These are phyloP conservation scores for Xylaria telfairii DNA, from an alignment of 495 filamentous ascomycete genomes.

Conservation along the genomic window DNA sequence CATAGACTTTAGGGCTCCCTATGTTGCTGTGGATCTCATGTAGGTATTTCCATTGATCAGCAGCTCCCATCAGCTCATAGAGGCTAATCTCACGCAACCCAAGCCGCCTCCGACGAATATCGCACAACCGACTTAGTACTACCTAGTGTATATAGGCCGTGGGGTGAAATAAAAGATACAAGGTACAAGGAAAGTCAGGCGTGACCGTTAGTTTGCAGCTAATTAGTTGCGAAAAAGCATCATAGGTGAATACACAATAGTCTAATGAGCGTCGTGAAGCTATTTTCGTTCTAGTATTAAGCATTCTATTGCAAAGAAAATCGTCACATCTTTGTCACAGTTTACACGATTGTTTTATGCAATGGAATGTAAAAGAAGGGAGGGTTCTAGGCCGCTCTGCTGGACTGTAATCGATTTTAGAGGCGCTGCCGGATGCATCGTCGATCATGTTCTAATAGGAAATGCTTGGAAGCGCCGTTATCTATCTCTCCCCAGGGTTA, in stretches of 20 bases:
- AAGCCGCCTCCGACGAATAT: neutral
- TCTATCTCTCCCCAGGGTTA: neutral
- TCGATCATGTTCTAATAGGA: neutral
- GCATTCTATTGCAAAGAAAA: neutral
- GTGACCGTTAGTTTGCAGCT: neutral
- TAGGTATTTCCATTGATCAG: neutral
- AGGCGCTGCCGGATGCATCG: neutral
- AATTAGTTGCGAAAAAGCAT: neutral
- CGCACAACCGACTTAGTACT: neutral
- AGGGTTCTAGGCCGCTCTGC: neutral
- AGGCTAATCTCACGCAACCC: conserved; percentile 1
- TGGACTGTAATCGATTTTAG: neutral
- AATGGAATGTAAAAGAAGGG: neutral
- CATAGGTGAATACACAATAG: neutral
- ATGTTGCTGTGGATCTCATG: neutral
- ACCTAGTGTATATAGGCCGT: neutral
- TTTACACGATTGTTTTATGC: neutral
- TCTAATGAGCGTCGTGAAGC: neutral
- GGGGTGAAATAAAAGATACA: neutral
- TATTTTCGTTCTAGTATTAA: neutral
- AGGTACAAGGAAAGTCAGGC: neutral
- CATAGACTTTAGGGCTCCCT: neutral
- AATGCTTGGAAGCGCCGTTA: neutral
- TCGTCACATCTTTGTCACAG: neutral
- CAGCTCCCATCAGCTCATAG: neutral